Conservation (phyloP, 176 grass and related monocot species). For the Oryza longistaminata region DNA sequence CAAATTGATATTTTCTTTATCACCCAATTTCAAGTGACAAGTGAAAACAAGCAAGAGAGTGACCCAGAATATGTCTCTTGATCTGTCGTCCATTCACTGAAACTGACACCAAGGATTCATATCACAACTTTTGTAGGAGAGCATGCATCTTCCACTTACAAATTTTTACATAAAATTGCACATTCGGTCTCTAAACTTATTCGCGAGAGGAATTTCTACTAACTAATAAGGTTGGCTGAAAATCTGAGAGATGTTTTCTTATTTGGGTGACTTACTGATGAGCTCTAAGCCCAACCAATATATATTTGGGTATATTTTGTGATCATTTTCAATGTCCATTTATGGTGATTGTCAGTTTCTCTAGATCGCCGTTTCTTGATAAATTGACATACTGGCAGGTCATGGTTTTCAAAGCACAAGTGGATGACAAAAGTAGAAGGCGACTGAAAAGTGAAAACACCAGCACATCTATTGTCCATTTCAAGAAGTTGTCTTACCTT, state of each 20-base stretch:
- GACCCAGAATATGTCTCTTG: background rate
- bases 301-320: background rate
- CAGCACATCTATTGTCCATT: background rate
- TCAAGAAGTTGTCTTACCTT: conserved; percentile 25
- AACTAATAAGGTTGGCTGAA: too few species aligned
- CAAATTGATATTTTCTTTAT: background rate
- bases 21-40: background rate
- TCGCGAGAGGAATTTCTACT: background rate
- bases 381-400: background rate
- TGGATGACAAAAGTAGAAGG: background rate
- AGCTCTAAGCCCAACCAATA: background rate
- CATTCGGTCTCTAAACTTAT: background rate
- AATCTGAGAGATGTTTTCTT: too few species aligned
- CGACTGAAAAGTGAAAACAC: conserved; percentile 12
- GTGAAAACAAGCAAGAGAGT: background rate
- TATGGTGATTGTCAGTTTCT: background rate
- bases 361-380: background rate
- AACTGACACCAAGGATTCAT: background rate
- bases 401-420: background rate
- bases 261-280: background rate
- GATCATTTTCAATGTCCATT: background rate
- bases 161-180: too few species aligned
- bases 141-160: background rate
- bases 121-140: background rate
- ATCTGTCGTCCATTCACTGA: background rate